Base-by-base conservation (phyloP, 202 grass and related monocot genomes). In the Panicum hallii region DNA sequence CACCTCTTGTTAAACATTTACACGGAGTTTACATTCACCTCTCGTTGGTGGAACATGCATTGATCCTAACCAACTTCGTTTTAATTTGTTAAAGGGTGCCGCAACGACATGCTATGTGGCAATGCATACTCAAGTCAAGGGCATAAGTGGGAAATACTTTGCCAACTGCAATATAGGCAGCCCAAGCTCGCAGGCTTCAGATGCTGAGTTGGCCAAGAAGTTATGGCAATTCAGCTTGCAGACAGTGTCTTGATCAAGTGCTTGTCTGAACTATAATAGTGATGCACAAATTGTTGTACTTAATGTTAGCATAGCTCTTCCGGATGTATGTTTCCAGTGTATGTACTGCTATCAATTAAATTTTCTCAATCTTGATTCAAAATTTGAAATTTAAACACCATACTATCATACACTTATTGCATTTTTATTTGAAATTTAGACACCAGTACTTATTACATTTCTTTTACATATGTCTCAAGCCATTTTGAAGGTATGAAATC, bases 51-150 rank as follows among this genome's bases (percentile, higher is more conserved):
- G 8, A 40, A 66, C 30, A 66, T 52, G 44, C 23, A 50, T 4
- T 52, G 28, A 9, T n/a, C 44, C 10, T 38, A 79, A 52, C 32
- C 11, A 74, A 52, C 26, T 65, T 38, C 0, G 2, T 48, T 1
- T 50, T 17, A 16, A 2, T 23, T 42, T 55, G 16, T 42, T 1
- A 36, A 42, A 94, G 89, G 94, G 91, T 70, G 88, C 90, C 43
- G 91, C 94, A 41, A 90, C 86, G 0, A 92, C 90, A 75, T 94
- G 91, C 79, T 97, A 97, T n/a, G 77, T 97, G 10, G 91, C 90
- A 3, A 60, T 94, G 75, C 84, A 97, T 89, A 81, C 88, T 78
- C 79, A 85, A 42, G 69, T 89, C 12, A 80, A 87, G 58, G 91
- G 89, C 1, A 57, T 90, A 34, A 89, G 61, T 34, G 90, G 90